These are phyloP conservation scores for Botrytis cinerea DNA, from an alignment of 2,329 filamentous ascomycete species.

Conservation along the genomic window DNA sequence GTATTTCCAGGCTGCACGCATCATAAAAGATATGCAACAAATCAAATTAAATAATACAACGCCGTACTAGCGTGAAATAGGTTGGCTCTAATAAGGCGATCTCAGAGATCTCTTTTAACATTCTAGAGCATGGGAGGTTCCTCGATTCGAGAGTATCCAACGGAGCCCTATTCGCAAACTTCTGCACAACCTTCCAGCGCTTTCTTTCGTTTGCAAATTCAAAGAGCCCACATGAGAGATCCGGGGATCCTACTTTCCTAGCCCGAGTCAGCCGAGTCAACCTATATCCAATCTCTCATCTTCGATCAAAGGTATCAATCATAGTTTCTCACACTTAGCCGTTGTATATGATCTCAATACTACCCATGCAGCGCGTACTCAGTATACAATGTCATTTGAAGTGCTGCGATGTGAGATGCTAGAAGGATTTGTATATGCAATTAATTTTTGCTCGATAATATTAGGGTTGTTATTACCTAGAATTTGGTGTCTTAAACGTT, in stretches of 20 bases:
- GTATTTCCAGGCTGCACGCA: no score
- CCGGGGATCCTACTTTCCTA: neutral
- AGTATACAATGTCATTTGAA: neutral
- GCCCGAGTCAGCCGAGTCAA: neutral
- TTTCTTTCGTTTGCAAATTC: no score
- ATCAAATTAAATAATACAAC: no score
- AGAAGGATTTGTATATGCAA: neutral
- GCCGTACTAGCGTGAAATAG: no score
- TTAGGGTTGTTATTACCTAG: neutral
- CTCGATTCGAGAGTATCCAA: no score
- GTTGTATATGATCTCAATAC: neutral
- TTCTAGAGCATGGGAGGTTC: fast-evolving
- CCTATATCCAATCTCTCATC: neutral
- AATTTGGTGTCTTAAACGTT: neutral
- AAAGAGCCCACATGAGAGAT: neutral
- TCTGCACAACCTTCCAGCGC: no score
- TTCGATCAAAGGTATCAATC: neutral
- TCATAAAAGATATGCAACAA: no score
- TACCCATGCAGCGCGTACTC: neutral
- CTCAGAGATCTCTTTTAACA: neutral
- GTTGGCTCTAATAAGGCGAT: no score
- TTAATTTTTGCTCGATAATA: neutral
- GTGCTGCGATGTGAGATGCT: neutral
- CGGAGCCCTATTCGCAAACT: no score
- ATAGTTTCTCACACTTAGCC: fast-evolving